phyloP scores from a whole-genome alignment of 73 alveolate species.

The Stentor coeruleus region DNA sequence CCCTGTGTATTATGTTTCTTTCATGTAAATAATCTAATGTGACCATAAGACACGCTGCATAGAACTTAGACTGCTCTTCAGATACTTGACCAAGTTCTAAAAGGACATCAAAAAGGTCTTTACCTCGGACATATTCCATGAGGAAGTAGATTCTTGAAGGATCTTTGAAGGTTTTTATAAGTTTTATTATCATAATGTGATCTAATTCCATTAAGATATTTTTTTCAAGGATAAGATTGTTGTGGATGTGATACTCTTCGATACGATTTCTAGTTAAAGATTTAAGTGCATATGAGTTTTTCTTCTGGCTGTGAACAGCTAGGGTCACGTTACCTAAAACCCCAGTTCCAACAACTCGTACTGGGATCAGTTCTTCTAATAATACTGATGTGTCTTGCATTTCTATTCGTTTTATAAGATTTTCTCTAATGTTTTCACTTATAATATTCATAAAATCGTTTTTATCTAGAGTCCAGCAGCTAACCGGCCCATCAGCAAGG shows the following conservation, averaged over 20 bases:
- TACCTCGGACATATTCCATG: constrained; percentile 44
- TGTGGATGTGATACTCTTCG: constrained; percentile 32
- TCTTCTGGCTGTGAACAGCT: constrained; percentile 30
- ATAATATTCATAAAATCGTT: constrained; percentile 1
- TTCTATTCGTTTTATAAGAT: constrained; percentile 12
- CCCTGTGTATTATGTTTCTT: constrained; percentile 44
- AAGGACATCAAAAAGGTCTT: constrained; percentile 48
- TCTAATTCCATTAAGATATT: constrained; percentile 33
- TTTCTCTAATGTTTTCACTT: not conserved
- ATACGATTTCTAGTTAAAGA: constrained; percentile 33
- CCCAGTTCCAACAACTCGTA: constrained; percentile 62
- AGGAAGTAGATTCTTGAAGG: constrained; percentile 29
- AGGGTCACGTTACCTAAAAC: constrained; percentile 43
- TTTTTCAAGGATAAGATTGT: constrained; percentile 34
- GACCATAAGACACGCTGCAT: constrained; percentile 34
- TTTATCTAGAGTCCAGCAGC: constrained; percentile 5
- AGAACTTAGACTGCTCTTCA: constrained; percentile 39
- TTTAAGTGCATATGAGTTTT: constrained; percentile 39
- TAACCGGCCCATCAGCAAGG: constrained; percentile 27
- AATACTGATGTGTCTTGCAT: constrained; percentile 30
- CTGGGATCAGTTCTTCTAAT: constrained; percentile 51
- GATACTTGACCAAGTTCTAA: constrained; percentile 41
- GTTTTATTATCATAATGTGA: constrained; percentile 37
- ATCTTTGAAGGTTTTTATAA: constrained; percentile 37
- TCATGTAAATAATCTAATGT: constrained; percentile 45